Evolutionary conservation across 257 asterid species (phyloP).

Genomic region (Nicotiana sylvestris): DNA sequence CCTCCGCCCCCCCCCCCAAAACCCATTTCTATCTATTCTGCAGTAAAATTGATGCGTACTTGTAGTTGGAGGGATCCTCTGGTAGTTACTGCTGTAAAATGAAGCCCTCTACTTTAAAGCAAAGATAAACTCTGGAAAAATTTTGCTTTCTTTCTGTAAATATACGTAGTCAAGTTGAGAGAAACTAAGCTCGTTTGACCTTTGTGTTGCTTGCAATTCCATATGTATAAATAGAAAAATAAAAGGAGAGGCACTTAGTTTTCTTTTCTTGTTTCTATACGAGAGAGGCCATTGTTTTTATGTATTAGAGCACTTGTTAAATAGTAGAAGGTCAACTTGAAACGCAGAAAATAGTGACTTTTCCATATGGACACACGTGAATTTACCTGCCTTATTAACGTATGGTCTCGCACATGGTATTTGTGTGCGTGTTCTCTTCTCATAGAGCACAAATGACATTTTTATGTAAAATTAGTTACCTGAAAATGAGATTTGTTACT

Average conservation of each 20-base stretch:
- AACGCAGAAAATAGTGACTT: background rate
- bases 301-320: background rate
- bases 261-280: too few species aligned
- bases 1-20: too few species aligned
- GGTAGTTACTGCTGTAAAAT: background rate
- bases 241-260: background rate
- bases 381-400: slow-evolving; percentile 3
- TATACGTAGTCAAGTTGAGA: background rate
- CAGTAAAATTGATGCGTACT: background rate
- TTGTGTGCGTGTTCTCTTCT: background rate
- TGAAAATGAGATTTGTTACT: background rate
- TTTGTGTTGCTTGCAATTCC: background rate
- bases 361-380: slow-evolving; percentile 11
- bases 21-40: background rate
- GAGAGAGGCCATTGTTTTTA: slow-evolving; percentile 1
- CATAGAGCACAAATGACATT: background rate
- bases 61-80: background rate
- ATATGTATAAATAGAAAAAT: background rate
- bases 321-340: background rate
- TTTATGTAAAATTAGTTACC: background rate
- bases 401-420: background rate
- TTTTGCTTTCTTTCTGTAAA: background rate
- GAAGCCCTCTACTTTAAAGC: background rate
- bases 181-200: slow-evolving; percentile 1
- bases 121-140: background rate